Conservation (phyloP, 345 rosid species). For the Alliaria petiolata region DNA sequence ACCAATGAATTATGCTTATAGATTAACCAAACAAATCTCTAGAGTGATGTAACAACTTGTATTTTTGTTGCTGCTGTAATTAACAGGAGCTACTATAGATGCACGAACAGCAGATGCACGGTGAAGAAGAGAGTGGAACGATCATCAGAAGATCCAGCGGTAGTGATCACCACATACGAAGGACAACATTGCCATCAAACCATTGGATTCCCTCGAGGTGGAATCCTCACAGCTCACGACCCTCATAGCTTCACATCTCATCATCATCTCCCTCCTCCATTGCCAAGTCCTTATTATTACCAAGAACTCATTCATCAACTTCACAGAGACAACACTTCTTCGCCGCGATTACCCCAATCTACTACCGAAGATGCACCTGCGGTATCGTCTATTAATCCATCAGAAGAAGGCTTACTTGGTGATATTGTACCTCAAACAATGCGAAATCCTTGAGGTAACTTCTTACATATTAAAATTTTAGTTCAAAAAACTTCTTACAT, state of each 20-base stretch:
- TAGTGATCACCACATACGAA: conserved; percentile 91
- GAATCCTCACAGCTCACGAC: conserved; percentile 51
- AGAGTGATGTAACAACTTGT: background rate
- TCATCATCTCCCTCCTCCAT: conserved; percentile 40
- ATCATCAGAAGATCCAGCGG: conserved; percentile 75
- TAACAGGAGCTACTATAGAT: conserved; percentile 98
- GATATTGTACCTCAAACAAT: conserved; percentile 82
- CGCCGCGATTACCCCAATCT: conserved; percentile 21
- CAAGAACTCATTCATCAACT: conserved; percentile 38
- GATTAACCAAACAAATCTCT: too few relatives aligned
- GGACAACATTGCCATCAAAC: conserved; percentile 97
- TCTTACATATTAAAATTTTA: too few relatives aligned
- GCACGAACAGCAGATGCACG: conserved; percentile 87
- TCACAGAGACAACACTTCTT: conserved; percentile 37
- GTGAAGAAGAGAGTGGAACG: conserved; percentile 98
- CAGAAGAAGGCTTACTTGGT: conserved; percentile 79
- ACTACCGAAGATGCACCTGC: conserved; percentile 18
- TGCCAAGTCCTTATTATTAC: conserved; percentile 39
- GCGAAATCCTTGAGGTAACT: conserved; percentile 43
- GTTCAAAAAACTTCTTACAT: too few relatives aligned
- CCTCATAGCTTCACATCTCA: conserved; percentile 42
- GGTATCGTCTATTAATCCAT: background rate
- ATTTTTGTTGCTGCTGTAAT: background rate
- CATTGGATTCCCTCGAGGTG: conserved; percentile 70
- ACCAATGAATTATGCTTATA: too few relatives aligned